Base-by-base conservation (phyloP, 2,329 filamentous ascomycete species). In the Rhynchosporium agropyri region DNA sequence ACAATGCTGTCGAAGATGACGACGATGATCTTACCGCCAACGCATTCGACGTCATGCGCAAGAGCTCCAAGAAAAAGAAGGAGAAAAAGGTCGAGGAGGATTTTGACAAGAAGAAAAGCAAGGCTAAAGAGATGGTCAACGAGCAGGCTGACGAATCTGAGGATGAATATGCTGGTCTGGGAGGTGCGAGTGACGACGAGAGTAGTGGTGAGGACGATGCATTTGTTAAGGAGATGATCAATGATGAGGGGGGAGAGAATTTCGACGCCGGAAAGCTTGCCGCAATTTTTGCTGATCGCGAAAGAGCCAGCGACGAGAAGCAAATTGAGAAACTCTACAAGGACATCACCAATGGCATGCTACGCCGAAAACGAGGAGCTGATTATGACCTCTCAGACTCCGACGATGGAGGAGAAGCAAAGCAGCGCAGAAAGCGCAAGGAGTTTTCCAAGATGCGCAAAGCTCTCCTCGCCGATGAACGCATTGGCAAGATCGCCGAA, bases 91-190 rank as follows among this genome's bases (percentile, higher is more conserved):
- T 79, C 5, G 72, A 73, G 8, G 71, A 73, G n/a, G 80, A 83
- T 1, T 96, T 92, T 70, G 84, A 97, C 77, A 91, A 89, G 76
- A 93, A 92, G 76, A 93, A 89, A 75, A 96, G 91, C 78, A 88
- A 90, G 73, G 94, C 93, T 0, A 92, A 88, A 72, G 88, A 89
- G 29, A 90, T 97, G 83, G 83, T 99, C 43, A 86, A 98, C 68
- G 95, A 97, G 69, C 92, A 96, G 74, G 94, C 95, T 65, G 91
- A 97, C 71, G 95, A 99, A 77, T 99, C 95, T 0, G 96, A 99
- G 74, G 95, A 99, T 74, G 95, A 99, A 76, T 99, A 98, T 75
- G 94, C 93, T 45, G 95, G 95, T 4, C 81, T 99, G 9, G 95
- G 95, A 69, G 95, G 95, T 66, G 89, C 81, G 10, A 94, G 93